Evolutionary conservation across 192 early-diverging fungal species (phyloP), one percentile per base, ranked within the genome.

Genomic region (Phlyctochytrium bullatum): DNA sequence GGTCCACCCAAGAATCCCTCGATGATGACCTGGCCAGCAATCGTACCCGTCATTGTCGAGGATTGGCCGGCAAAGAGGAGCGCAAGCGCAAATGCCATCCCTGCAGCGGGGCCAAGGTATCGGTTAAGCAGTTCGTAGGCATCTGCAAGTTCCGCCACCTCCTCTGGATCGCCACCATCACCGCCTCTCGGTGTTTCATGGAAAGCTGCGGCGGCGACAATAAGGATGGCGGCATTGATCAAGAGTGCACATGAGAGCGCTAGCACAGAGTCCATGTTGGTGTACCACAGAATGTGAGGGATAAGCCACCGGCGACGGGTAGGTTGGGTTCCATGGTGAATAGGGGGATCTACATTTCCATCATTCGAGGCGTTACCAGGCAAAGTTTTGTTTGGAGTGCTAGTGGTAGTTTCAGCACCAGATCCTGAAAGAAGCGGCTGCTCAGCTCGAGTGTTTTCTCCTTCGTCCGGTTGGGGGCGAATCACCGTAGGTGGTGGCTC

Each of bases 11-110:
- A 71, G 66, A 92, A 93, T 1, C 91, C 91, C 31, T 85, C 83
- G 88, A 92, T 93, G 30, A 92, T 80, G 50, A 92, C 86, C 71
- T 92, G 91, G 24, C 91, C 92, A 4, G 91, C 91, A 69, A 93
- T 72, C 27, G 92, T 93, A 0, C 89, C 92, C 0, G 92, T 93
- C 31, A 93, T 77, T 3, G 91, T 90, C 4, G 86, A 87, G 16
- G 76, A 82, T 72, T 93, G 91, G 25, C 92, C 92, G 16, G 91
- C 79, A 68, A 84, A 84, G 52, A 93, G 73, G 30, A 93, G 71
- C 4, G 89, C 92, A 6, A 92, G 60, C 23, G 91, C 90, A 83
- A 93, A 93, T 14, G 90, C 58, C 30, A 80, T 71, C 17, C 80
- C 90, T 3, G 91, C 89, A 25, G 78, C 68, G 16, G 64, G 62